Conservation (phyloP, 2,329 filamentous ascomycete genomes). For the Didymella keratinophila region DNA sequence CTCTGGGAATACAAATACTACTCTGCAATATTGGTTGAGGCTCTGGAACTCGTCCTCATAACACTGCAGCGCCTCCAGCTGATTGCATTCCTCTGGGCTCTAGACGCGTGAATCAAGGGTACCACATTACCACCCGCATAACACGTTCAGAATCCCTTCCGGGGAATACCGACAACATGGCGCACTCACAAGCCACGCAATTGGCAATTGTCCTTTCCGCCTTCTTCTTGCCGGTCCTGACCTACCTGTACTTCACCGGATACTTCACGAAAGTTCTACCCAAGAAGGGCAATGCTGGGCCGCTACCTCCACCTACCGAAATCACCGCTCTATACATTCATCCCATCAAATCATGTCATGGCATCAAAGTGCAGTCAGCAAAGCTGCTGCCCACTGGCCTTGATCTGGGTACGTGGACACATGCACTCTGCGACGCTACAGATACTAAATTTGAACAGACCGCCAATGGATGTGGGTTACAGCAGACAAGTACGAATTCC, state of each 20-base stretch:
- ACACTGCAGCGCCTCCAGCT: slow-evolving; percentile 4
- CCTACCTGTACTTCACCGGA: slow-evolving; percentile 39
- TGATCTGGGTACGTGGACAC: slow-evolving; percentile 54
- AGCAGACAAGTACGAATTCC: slow-evolving; percentile 61
- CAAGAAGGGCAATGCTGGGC: slow-evolving; percentile 29
- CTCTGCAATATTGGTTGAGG: slow-evolving; percentile 10
- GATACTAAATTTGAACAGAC: slow-evolving; percentile 51
- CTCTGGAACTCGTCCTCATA: slow-evolving; percentile 2
- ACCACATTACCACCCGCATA: slow-evolving; percentile 3
- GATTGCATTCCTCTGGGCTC: slow-evolving; percentile 16
- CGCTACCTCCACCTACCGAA: slow-evolving; percentile 51
- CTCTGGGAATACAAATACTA: slow-evolving; percentile 14
- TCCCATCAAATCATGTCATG: slow-evolving; percentile 72
- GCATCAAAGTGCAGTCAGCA: slow-evolving; percentile 62
- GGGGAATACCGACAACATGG: slow-evolving; percentile 28
- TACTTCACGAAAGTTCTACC: slow-evolving; percentile 27
- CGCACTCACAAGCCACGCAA: slow-evolving; percentile 34
- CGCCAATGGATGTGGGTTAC: slow-evolving; percentile 73
- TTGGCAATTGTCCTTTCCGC: slow-evolving; percentile 34
- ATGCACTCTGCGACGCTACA: background rate
- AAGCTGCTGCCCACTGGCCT: slow-evolving; percentile 64
- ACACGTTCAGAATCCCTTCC: slow-evolving; percentile 3
- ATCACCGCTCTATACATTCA: slow-evolving; percentile 64
- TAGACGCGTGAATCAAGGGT: slow-evolving; percentile 9
- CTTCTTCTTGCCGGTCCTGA: slow-evolving; percentile 44